Evolutionary conservation across 805 yeast genomes (phyloP).

Genomic region (Zygosaccharomyces bailii): DNA sequence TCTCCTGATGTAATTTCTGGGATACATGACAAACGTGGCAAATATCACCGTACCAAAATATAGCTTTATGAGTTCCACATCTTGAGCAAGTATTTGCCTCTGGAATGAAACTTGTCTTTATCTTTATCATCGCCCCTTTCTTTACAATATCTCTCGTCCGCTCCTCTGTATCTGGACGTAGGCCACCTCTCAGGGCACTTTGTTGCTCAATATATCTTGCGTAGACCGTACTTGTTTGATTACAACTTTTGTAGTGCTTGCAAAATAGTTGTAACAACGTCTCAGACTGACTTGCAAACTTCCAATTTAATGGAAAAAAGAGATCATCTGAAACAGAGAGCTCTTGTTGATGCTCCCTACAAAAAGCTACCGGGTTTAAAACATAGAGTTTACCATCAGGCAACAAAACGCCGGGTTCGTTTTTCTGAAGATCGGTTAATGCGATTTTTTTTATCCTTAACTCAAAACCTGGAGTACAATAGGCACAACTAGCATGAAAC

Average conservation of each 20-base stretch:
- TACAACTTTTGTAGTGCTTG: constrained; percentile 10
- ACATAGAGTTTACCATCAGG: background rate
- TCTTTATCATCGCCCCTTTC: too few species aligned
- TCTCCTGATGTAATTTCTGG: constrained; percentile 10
- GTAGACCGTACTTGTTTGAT: constrained; percentile 7
- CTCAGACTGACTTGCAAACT: background rate
- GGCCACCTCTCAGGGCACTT: background rate
- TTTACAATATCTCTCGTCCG: too few species aligned
- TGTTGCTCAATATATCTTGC: constrained; percentile 16
- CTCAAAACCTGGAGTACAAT: constrained; percentile 10
- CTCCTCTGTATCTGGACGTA: background rate
- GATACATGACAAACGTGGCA: constrained; percentile 22
- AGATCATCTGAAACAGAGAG: background rate
- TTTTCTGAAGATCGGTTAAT: background rate
- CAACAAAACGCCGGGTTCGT: background rate
- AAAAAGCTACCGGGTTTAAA: constrained; percentile 8
- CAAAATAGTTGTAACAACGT: constrained; percentile 13
- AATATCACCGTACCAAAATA: constrained; percentile 24
- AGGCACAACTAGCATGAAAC: constrained; percentile 32
- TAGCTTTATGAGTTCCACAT: constrained; percentile 16
- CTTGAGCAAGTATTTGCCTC: constrained; percentile 14
- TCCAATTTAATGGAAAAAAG: constrained; percentile 6
- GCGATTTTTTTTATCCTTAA: background rate
- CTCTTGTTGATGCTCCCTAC: constrained; percentile 7
- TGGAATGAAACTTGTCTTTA: too few species aligned